Base-by-base conservation (phyloP, 306 rosid species). In the Sindora glabra region DNA sequence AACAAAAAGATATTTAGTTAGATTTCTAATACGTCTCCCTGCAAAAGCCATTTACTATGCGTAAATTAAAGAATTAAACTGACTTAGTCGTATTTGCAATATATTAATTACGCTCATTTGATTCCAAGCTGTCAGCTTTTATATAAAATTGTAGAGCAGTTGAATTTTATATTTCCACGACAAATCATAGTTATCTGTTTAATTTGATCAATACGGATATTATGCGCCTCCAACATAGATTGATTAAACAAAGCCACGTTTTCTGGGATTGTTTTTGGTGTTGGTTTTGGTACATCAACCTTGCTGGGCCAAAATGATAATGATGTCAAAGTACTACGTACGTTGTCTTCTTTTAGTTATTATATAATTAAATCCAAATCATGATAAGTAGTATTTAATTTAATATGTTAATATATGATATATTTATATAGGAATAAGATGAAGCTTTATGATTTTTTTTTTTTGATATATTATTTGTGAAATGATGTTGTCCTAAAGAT, bases 41-140 rank as follows among this genome's bases (percentile, higher is more conserved):
- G 63, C 9, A 23, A 42, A 69, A 19, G 21, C 61, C 3, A 27
- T 41, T 29, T 29, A 44, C 32, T 62, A 54, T 17, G 24, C 5
- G 44, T 56, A n/a, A 36, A 29, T 48, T 13, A 47, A 37, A 26
- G 41, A 69, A 57, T 54, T 59, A 69, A 51, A 61, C 66, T 68
- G 76, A 66, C 56, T 9, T 0, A 45, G 78, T 76, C 76, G 37
- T 64, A 15, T 30, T 40, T 17, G 36, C 60, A 51, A 68, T 65
- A 46, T 64, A 44, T 55, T 59, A 56, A 29, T 57, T 23, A 33
- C 69, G 69, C 58, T 46, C 69, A 34, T 53, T 60, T 70, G 68
- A 38, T 70, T 69, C 48, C 65, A 72, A 62, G 79, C 68, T 69
- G 76, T 72, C 82, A 70, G 34, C 76, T 74, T 47, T 59, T 36